These are phyloP conservation scores for Syzygium aromaticum DNA, from an alignment of 345 rosid species.

Conservation along the genomic window DNA sequence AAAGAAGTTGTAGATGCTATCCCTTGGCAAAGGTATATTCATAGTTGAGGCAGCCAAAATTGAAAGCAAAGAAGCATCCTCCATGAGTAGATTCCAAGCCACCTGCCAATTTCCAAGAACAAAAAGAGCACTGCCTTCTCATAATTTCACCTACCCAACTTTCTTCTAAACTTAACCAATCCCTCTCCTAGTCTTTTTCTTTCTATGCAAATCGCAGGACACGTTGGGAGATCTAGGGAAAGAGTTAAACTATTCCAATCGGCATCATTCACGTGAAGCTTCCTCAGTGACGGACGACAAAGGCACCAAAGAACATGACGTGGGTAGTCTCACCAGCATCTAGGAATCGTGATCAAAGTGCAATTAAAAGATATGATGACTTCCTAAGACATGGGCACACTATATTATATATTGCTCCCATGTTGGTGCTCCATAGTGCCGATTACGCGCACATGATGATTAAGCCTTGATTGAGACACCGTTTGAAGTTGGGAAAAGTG, in stretches of 20 bases:
- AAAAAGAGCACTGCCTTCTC: background rate
- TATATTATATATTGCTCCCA: background rate
- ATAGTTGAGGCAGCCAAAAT: background rate
- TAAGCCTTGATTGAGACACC: background rate
- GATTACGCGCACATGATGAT: background rate
- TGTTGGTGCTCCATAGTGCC: background rate
- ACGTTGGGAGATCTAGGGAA: background rate
- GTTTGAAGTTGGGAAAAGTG: too few relatives aligned
- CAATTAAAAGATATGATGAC: background rate
- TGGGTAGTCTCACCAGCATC: background rate
- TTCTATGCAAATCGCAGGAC: background rate
- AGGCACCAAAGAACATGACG: background rate
- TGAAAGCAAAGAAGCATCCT: background rate
- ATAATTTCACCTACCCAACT: background rate
- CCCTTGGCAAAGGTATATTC: background rate
- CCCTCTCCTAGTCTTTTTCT: background rate
- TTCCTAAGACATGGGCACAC: background rate
- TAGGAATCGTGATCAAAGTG: background rate
- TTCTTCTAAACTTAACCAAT: background rate
- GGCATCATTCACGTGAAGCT: background rate
- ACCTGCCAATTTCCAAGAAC: background rate
- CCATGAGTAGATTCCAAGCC: background rate
- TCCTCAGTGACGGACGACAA: background rate
- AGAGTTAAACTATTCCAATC: background rate
- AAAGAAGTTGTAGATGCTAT: background rate